Percentiles rank a stretch among this genome's conserved stretches.
These are phyloP conservation scores for Naganishia randhawae DNA, from an alignment of 768 basidiomycete genomes.

Conservation along the genomic window DNA sequence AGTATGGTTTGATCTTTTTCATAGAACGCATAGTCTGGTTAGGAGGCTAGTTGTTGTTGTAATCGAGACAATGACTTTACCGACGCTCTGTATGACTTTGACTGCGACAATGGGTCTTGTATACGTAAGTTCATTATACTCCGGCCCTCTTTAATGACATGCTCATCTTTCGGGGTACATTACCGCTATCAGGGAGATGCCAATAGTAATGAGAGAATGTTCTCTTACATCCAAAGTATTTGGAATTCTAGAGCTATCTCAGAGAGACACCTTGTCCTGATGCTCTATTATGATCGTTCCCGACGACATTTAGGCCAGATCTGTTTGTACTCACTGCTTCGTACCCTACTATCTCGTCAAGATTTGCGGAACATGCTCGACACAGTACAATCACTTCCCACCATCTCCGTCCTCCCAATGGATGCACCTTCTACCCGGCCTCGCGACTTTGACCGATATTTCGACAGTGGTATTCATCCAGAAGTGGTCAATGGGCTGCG, in stretches of 20 bases:
- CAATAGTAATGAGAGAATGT: slow-evolving; percentile 18
- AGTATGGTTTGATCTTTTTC: neutral
- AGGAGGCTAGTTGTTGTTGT: slow-evolving; percentile 14
- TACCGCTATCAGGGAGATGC: slow-evolving; percentile 18
- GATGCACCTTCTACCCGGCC: neutral
- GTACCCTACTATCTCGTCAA: slow-evolving; percentile 17
- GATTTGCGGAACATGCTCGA: slow-evolving; percentile 11
- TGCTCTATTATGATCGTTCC: too few relatives aligned
- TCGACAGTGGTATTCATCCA: neutral
- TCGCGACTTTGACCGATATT: neutral
- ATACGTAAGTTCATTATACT: slow-evolving; percentile 11
- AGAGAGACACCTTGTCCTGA: neutral
- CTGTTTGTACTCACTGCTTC: slow-evolving; percentile 20
- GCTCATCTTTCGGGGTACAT: neutral
- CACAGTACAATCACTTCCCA: neutral
- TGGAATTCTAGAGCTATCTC: too few relatives aligned
- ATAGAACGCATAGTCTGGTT: slow-evolving; percentile 21
- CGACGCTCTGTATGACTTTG: slow-evolving; percentile 10
- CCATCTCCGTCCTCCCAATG: neutral
- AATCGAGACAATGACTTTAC: slow-evolving; percentile 24
- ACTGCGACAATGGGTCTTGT: slow-evolving; percentile 12
- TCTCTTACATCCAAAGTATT: slow-evolving; percentile 22
- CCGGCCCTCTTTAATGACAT: neutral
- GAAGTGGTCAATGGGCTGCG: neutral
- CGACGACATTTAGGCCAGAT: neutral